phyloP scores from a whole-genome alignment of 257 asterid species.

The Rhazya stricta region DNA sequence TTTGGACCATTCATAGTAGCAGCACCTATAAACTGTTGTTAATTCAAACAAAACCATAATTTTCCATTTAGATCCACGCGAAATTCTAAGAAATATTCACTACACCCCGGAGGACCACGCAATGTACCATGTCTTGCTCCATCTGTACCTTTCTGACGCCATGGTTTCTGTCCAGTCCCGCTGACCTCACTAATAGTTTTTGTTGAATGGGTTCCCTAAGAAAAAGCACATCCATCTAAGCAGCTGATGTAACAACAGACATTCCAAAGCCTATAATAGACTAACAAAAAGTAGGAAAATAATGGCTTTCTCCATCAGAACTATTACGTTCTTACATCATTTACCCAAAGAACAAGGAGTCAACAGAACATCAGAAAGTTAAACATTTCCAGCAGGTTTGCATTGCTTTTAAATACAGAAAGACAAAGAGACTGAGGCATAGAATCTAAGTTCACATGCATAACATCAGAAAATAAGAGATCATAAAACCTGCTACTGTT shows the following conservation, averaged over 20 bases:
- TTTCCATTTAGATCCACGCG: slow-evolving; percentile 1
- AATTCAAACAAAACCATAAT: slow-evolving; percentile 13
- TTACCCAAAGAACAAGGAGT: not conserved
- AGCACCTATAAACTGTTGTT: slow-evolving; percentile 83
- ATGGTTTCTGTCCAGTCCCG: slow-evolving; percentile 95
- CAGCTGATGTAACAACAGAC: not conserved
- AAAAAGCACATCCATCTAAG: slow-evolving; percentile 18
- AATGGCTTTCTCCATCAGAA: not conserved
- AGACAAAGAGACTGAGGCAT: not conserved
- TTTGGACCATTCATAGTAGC: slow-evolving; percentile 88
- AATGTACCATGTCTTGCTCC: slow-evolving; percentile 87
- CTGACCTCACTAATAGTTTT: slow-evolving; percentile 92
- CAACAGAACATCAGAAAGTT: not conserved
- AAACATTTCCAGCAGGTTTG: not conserved
- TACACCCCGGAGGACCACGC: slow-evolving; percentile 78
- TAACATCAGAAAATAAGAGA: not conserved
- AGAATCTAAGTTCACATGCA: not conserved
- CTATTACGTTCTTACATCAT: not conserved
- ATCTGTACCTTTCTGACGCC: slow-evolving; percentile 87
- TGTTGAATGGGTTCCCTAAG: slow-evolving; percentile 92
- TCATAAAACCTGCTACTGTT: slow-evolving; percentile 64
- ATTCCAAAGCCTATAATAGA: not conserved
- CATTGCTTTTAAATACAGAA: not conserved
- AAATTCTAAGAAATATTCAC: slow-evolving; percentile 7
- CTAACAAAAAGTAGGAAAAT: not conserved